A percentile compares a stretch with the other conserved stretches of the same genome.
phyloP scores from a whole-genome alignment of 805 yeast genomes.

The Yarrowia keelungensis region DNA sequence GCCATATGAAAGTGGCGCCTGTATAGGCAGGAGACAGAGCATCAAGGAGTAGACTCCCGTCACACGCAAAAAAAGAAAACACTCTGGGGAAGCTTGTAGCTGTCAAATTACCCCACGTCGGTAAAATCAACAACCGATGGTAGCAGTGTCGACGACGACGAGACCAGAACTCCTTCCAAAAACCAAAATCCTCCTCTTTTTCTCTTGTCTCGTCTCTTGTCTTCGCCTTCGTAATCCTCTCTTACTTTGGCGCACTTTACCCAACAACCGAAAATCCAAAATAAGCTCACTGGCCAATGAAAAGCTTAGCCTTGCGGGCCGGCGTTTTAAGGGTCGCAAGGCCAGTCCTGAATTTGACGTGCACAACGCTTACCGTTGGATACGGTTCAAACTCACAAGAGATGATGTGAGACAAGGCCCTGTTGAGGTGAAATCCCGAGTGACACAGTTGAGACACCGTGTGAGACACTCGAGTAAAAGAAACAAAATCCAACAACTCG shows the following conservation, averaged over 20 bases:
- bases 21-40: neutral
- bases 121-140: too few relatives aligned
- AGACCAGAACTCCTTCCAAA: too few relatives aligned
- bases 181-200: too few relatives aligned
- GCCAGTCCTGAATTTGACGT: neutral
- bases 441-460: neutral
- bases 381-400: slow-evolving; percentile 6
- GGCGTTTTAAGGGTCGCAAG: slow-evolving; percentile 4
- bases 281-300: slow-evolving; percentile 19
- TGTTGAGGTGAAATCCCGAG: neutral
- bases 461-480: neutral
- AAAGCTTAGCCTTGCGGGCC: slow-evolving; percentile 18
- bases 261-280: slow-evolving; percentile 1
- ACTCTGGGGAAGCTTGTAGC: neutral
- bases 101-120: too few relatives aligned
- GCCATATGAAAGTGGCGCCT: slow-evolving; percentile 32
- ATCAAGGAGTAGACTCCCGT: neutral
- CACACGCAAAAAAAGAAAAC: neutral
- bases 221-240: neutral
- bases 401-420: slow-evolving; percentile 2
- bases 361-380: slow-evolving; percentile 23
- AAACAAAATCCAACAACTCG: neutral
- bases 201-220: neutral
- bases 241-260: neutral
- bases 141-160: too few relatives aligned